Base-by-base conservation (phyloP, 495 filamentous ascomycete species). In the Delitschia confertaspora region DNA sequence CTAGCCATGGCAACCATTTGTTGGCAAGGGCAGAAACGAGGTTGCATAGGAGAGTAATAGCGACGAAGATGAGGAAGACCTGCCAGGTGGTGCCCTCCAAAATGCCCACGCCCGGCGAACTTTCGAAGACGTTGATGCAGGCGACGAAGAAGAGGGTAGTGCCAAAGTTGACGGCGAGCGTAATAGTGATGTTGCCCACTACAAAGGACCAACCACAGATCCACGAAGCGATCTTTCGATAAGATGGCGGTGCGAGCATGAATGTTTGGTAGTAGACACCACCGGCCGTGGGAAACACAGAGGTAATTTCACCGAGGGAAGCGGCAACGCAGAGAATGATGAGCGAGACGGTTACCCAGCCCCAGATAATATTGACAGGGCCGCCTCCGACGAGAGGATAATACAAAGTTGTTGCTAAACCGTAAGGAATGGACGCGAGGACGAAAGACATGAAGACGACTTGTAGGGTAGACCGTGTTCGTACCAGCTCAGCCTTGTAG, bases 111-210 rank as follows among this genome's bases (percentile, higher is more conserved):
- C 53, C 56, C 11, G 42, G 33, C 13, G 19, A 42, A 11, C n/a
- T 53, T 44, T 71, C 64, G 32, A 75, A 75, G 30, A 75, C 66
- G 30, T 74, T 74, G 56, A 75, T 60, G 53, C 70, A 74, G 16
- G 62, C 67, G 32, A 70, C 61, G 21, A 73, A 59, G 44, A 75
- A 75, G 27, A 72, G 55, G 3, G 72, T 67, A 33, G 73, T 76
- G 58, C 76, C 79, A 45, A 83, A 83, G 50, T 82, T 79, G 22
- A 82, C 78, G 5, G 77, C 72, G 29, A 82, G 64, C 0, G 78
- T 83, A 39, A 82, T 81, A 21, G 78, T 82, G 60, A 79, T 79
- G 54, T 82, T 82, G 19, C 78, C 79, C 17, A 82, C 72, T 6
- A 79, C 67, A 56, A 75, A 82, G 16, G 76, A 60, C 79, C 80